phyloP scores from a whole-genome alignment of 202 grass and related monocot species.

The Tripidium arundinaceum region DNA sequence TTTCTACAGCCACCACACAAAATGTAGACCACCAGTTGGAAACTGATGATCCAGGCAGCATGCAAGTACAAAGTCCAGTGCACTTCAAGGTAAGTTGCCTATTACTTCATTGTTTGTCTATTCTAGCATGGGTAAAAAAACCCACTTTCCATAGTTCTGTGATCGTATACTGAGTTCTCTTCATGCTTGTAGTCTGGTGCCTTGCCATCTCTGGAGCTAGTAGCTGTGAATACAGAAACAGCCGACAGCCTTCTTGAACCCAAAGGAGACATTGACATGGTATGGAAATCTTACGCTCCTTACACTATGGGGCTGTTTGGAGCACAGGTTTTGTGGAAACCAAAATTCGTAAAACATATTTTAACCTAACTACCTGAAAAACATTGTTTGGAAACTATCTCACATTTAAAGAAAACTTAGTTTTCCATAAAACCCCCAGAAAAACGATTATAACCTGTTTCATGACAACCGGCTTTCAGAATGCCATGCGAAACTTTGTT shows the following conservation, averaged over 20 bases:
- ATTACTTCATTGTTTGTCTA: neutral
- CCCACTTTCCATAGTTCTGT: neutral
- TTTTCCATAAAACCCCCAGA: neutral
- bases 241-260: neutral
- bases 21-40: slow-evolving; percentile 18
- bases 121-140: neutral
- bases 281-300: neutral
- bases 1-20: slow-evolving; percentile 17
- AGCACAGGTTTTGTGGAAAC: neutral
- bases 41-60: neutral
- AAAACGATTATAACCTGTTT: neutral
- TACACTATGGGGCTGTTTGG: neutral
- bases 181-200: slow-evolving; percentile 19
- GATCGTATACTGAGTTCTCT: neutral
- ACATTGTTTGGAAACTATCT: neutral
- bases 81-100: slow-evolving; percentile 16
- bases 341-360: neutral
- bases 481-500: neutral
- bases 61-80: slow-evolving; percentile 17
- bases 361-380: neutral
- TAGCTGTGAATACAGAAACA: slow-evolving; percentile 7
- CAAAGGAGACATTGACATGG: slow-evolving; percentile 33
- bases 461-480: neutral
- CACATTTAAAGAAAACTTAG: neutral
- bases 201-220: slow-evolving; percentile 22